phyloP scores from a whole-genome alignment of 768 basidiomycete genomes.

The Boletus barrowsii region DNA sequence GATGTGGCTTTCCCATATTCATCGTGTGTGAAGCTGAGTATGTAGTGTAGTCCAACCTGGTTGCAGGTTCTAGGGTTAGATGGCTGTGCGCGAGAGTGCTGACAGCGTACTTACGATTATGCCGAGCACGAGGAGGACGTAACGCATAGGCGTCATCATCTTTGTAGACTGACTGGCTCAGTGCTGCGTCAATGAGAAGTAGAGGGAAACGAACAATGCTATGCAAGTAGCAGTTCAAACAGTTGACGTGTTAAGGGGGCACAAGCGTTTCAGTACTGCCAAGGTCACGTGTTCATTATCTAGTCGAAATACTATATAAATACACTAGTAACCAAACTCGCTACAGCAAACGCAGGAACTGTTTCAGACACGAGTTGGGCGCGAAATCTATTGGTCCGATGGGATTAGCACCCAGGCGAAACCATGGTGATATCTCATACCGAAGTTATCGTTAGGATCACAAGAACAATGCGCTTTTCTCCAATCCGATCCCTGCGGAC shows the following conservation, averaged over 20 bases:
- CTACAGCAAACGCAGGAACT: slow-evolving; percentile 30
- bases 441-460: slow-evolving; percentile 68
- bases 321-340: background rate
- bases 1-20: slow-evolving; percentile 42
- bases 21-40: slow-evolving; percentile 42
- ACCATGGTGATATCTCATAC: slow-evolving; percentile 36
- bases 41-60: slow-evolving; percentile 41
- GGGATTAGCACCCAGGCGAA: slow-evolving; percentile 6
- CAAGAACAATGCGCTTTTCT: slow-evolving; percentile 85
- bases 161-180: slow-evolving; percentile 13
- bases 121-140: slow-evolving; percentile 46
- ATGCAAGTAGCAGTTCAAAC: background rate
- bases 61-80: slow-evolving; percentile 10
- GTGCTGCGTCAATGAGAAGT: too few relatives aligned
- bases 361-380: slow-evolving; percentile 27
- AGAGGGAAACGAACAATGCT: too few relatives aligned
- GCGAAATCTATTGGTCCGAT: slow-evolving; percentile 18
- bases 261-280: background rate
- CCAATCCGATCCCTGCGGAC: slow-evolving; percentile 76
- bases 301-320: background rate
- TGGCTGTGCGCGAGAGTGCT: background rate
- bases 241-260: background rate
- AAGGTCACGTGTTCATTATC: background rate
- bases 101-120: slow-evolving; percentile 41
- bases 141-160: slow-evolving; percentile 63